phyloP scores from a whole-genome alignment of 164 flowering plant genomes.

The Warburgia ugandensis region DNA sequence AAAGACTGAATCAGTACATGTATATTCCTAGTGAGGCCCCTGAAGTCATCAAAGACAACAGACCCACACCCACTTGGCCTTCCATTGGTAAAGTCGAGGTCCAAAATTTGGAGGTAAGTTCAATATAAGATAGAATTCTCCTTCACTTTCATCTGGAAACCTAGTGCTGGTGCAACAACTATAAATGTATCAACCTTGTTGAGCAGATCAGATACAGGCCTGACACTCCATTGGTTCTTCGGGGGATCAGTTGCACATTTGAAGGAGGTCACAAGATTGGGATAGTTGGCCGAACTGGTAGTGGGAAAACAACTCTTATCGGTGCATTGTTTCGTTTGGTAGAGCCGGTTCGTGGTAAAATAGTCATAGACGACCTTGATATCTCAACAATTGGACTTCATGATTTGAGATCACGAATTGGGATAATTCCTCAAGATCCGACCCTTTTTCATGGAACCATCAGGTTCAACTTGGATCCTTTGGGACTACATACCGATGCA shows the following conservation, averaged over 20 bases:
- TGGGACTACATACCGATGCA: conserved; percentile 38
- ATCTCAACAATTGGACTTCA: conserved; percentile 63
- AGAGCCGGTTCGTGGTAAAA: conserved; percentile 56
- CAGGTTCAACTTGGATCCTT: conserved; percentile 62
- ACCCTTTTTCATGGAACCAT: conserved; percentile 58
- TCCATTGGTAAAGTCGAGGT: conserved; percentile 50
- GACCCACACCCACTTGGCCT: conserved; percentile 57
- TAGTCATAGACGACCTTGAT: conserved; percentile 48
- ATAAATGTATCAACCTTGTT: no score
- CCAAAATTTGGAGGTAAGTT: conserved; percentile 38
- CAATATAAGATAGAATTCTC: no score
- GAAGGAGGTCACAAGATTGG: conserved; percentile 72
- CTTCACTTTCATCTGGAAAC: no score
- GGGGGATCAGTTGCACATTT: conserved; percentile 56
- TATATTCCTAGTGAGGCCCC: conserved; percentile 66
- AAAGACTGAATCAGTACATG: conserved; percentile 66
- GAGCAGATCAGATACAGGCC: conserved; percentile 61
- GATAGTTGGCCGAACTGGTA: conserved; percentile 80
- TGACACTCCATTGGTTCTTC: conserved; percentile 58
- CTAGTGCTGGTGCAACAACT: no score
- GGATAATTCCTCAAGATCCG: conserved; percentile 76
- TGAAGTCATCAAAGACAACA: conserved; percentile 31
- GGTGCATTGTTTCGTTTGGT: conserved; percentile 63
- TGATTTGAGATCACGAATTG: conserved; percentile 55
- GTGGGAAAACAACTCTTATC: conserved; percentile 72